phyloP scores from a whole-genome alignment of 2,329 filamentous ascomycete species.

The Alternaria sp. region DNA sequence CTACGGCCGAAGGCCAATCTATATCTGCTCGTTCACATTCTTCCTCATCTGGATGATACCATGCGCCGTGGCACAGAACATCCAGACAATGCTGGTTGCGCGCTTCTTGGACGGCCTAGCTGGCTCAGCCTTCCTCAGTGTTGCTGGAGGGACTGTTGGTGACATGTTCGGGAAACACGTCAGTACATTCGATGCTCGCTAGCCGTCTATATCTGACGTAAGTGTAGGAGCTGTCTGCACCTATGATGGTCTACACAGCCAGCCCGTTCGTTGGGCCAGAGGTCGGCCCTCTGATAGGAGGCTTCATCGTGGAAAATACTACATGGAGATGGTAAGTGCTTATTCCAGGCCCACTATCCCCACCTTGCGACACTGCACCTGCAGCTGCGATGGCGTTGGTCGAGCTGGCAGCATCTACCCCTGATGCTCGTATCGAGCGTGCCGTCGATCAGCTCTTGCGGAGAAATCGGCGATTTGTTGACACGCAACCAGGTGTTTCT shows the following conservation, averaged over 20 bases:
- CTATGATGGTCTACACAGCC: constrained; percentile 77
- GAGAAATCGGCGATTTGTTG: constrained; percentile 29
- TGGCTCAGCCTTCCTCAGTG: constrained; percentile 67
- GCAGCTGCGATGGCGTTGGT: constrained; percentile 3
- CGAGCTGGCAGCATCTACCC: constrained; percentile 4
- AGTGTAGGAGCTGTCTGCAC: constrained; percentile 67
- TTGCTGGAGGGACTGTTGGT: constrained; percentile 85
- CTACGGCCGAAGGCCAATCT: constrained; percentile 82
- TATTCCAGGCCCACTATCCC: constrained; percentile 8
- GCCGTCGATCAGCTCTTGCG: neutral
- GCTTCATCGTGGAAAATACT: constrained; percentile 80
- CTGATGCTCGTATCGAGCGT: constrained; percentile 3
- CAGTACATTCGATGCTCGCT: constrained; percentile 12
- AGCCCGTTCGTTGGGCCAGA: constrained; percentile 62
- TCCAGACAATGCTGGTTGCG: constrained; percentile 77
- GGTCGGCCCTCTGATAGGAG: constrained; percentile 68
- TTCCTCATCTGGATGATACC: constrained; percentile 84
- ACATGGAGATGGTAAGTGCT: constrained; percentile 62
- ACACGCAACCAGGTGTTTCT: constrained; percentile 58
- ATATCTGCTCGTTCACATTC: constrained; percentile 73
- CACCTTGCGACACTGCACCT: constrained; percentile 10
- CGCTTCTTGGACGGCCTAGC: constrained; percentile 80
- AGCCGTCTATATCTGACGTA: constrained; percentile 12
- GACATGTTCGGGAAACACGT: constrained; percentile 59
- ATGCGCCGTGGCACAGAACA: constrained; percentile 79